phyloP scores from a whole-genome alignment of 352 stramenopile species.

The Phytophthora palmivora region DNA sequence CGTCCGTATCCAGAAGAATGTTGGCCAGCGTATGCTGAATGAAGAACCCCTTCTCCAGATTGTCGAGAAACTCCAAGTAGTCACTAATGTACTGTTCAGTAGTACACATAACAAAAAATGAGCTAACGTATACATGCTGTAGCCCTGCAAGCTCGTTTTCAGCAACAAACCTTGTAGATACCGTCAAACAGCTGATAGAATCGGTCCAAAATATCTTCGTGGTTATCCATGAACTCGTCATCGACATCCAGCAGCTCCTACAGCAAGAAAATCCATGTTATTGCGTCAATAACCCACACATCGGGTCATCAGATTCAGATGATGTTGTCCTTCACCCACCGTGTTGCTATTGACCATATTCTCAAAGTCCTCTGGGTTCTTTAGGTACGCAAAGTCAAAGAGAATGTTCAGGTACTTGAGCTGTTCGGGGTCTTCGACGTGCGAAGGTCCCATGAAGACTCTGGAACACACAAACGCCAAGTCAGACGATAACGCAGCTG shows the following conservation, averaged over 20 bases:
- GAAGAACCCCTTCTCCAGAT: slow-evolving; percentile 94
- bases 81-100: slow-evolving; percentile 88
- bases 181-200: slow-evolving; percentile 92
- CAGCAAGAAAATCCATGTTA: slow-evolving; percentile 1
- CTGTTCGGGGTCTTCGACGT: slow-evolving; percentile 90
- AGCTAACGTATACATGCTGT: slow-evolving; percentile 1
- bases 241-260: slow-evolving; percentile 90
- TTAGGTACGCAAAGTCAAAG: slow-evolving; percentile 96
- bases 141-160: neutral
- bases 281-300: slow-evolving; percentile 20
- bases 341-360: slow-evolving; percentile 93
- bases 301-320: slow-evolving; percentile 1
- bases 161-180: slow-evolving; percentile 74
- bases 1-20: slow-evolving; percentile 94
- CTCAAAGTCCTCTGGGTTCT: slow-evolving; percentile 95
- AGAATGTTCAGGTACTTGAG: slow-evolving; percentile 93
- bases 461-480: slow-evolving; percentile 39
- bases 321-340: slow-evolving; percentile 39
- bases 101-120: slow-evolving; percentile 1
- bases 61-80: slow-evolving; percentile 92
- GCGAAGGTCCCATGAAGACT: slow-evolving; percentile 86
- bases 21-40: slow-evolving; percentile 96
- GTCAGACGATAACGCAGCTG: slow-evolving; percentile 1
- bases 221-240: slow-evolving; percentile 92
- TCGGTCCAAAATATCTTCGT: slow-evolving; percentile 84